Evolutionary conservation across 805 yeast species (phyloP).

Genomic region (Sungouiozyma ichnusensis): DNA sequence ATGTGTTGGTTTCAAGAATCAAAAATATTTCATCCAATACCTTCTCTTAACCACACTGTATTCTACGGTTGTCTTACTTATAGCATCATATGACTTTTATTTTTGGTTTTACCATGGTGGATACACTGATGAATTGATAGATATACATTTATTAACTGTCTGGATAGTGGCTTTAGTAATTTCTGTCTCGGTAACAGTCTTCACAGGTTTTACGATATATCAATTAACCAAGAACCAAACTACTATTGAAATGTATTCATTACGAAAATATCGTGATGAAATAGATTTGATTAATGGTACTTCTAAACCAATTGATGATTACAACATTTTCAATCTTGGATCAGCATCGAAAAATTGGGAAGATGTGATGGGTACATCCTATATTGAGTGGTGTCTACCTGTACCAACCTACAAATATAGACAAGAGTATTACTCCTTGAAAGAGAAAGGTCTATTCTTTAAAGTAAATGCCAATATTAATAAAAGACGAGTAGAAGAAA

Average conservation of each 20-base stretch:
- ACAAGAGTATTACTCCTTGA: slow-evolving; percentile 7
- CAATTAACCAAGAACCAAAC: slow-evolving; percentile 58
- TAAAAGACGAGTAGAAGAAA: slow-evolving; percentile 31
- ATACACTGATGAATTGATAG: slow-evolving; percentile 35
- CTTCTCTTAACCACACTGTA: slow-evolving; percentile 44
- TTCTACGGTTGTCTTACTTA: slow-evolving; percentile 32
- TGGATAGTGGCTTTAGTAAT: slow-evolving; percentile 45
- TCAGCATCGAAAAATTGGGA: slow-evolving; percentile 44
- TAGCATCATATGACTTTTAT: slow-evolving; percentile 36
- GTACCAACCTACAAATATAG: slow-evolving; percentile 18
- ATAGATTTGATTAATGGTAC: slow-evolving; percentile 25
- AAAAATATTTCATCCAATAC: slow-evolving; percentile 70
- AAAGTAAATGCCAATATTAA: slow-evolving; percentile 29
- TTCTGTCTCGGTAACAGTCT: slow-evolving; percentile 45
- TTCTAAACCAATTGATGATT: slow-evolving; percentile 29
- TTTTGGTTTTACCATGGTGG: slow-evolving; percentile 36
- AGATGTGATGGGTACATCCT: slow-evolving; percentile 59
- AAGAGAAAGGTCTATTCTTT: slow-evolving; percentile 42
- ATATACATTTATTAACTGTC: slow-evolving; percentile 51
- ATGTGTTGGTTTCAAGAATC: slow-evolving; percentile 77
- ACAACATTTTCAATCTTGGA: slow-evolving; percentile 75
- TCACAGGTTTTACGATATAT: slow-evolving; percentile 48
- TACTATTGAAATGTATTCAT: slow-evolving; percentile 68
- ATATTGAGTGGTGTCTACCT: slow-evolving; percentile 69
- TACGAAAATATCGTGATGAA: slow-evolving; percentile 37